Conservation (phyloP, 495 filamentous ascomycete species). For the Penicillium soppii region DNA sequence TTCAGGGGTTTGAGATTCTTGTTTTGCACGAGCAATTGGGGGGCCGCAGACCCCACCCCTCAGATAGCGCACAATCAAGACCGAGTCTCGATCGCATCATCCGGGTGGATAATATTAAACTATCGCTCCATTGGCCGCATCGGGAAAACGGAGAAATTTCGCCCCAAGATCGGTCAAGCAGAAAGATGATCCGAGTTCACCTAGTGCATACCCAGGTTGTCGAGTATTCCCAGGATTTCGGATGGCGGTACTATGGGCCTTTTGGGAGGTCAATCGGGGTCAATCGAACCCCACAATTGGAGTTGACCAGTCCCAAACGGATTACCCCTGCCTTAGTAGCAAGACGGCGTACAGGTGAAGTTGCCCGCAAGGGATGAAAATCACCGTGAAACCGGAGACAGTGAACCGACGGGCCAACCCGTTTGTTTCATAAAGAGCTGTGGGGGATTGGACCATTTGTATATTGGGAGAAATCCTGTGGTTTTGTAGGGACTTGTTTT, state of each 20-base stretch:
- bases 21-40: background rate
- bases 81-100: background rate
- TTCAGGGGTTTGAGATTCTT: background rate
- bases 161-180: conserved; percentile 9
- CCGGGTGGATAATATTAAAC: background rate
- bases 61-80: background rate
- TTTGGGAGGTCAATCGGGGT: conserved; percentile 2
- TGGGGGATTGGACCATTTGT: too few relatives aligned
- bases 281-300: conserved; percentile 7
- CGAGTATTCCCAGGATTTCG: conserved; percentile 1
- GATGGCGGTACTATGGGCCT: background rate
- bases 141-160: conserved; percentile 7
- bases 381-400: conserved; percentile 17
- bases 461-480: background rate
- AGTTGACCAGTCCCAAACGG: conserved; percentile 3
- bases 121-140: background rate
- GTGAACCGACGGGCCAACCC: conserved; percentile 7
- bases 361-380: conserved; percentile 3
- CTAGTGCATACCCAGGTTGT: background rate
- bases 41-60: background rate
- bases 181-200: conserved; percentile 5
- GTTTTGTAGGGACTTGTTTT: too few relatives aligned
- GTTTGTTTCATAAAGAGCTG: too few relatives aligned
- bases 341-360: conserved; percentile 9
- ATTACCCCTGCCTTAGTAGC: conserved; percentile 20